Base-by-base conservation (phyloP, 1,139 yeast species). In the Yamadazyma blattariae region DNA sequence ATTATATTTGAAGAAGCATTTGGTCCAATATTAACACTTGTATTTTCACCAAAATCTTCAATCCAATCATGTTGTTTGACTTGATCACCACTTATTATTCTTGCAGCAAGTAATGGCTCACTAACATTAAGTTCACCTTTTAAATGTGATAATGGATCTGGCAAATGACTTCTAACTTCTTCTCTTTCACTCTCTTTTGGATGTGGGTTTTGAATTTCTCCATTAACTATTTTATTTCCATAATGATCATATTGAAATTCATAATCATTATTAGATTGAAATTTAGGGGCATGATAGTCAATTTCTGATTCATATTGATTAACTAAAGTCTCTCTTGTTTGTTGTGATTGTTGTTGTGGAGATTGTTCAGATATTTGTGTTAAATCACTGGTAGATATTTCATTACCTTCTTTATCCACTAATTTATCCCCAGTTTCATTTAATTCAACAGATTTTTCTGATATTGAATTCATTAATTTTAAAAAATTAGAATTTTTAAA, bases 131-230 rank as follows among this genome's bases (percentile, higher is more conserved):
- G 48, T 15, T 52, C 59, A 1, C 74, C 74, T 32, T 51, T 52
- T n/a, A 70, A 56, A 41, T 70, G 76, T 2, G 74, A 71, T 36
- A 70, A 52, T 0, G 76, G 76, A 40, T 70, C 76, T 3, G 75
- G 74, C 18, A 69, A 53, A 32, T 51, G 64, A 40, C 55, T 56
- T 8, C 41, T 37, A 5, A 29, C 13, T 10, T 48, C 37, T 23
- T 46, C 50, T 10, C 45, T 47, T 24, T 40, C 33, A 25, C 28
- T 24, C 24, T 30, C 33, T 19, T 18, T 30, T 16, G 11, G 20
- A 4, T 40, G 27, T 13, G 17, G 20, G 16, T 36, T 30, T 16
- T 13, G 17, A n/a, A 16, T 15, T 17, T 19, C 19, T 5, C 19
- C 27, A 10, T 19, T 13, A 12, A n/a, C 27, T 5, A 27, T 11